Base-by-base conservation (phyloP, 108 stramenopile genomes). In the Licmophora abbreviata region DNA sequence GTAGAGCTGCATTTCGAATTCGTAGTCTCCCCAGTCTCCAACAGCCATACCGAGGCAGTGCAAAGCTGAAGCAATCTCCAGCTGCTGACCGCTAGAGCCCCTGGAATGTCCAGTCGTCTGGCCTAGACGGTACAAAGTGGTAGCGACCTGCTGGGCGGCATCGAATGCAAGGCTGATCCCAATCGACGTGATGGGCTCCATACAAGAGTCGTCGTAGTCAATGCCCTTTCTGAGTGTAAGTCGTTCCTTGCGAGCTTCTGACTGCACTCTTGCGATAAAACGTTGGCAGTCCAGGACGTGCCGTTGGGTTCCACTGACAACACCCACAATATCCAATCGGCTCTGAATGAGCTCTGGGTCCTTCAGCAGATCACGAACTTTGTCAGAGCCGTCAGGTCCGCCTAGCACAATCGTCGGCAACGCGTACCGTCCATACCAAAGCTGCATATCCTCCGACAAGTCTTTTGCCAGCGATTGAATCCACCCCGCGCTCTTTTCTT, bases 1-100 rank as follows among this genome's bases (percentile, higher is more conserved):
- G 38, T 75, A 75, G 40, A 63, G 64, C 37, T 69, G 61, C 41
- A 71, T 54, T 50, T 75, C 69, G 11, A 50, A 40, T 17, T 28
- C 23, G 10, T 59, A 64, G 15, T 36, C 48, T 8, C 66, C 66
- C 25, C 51, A 48, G 30, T 54, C 62, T 18, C 71, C 67, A 43
- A 68, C 58, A 20, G 56, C 48, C 52, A 53, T 58, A 20, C 71
- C 71, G 2, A 73, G 15, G 14, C 44, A 35, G 29, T 62, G 61
- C 37, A 73, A 51, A 9, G 66, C 48, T 4, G 31, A 33, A 1
- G 63, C 71, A 10, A 73, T 29, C 27, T 73, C 62, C 18, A 54
- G 49, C 46, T 52, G 44, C n/a, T 54, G 24, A 27, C 17, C 26
- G 9, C 31, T 51, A 23, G 8, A 28, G 51, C 42, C 57, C 50